Evolutionary conservation across 768 basidiomycete genomes (phyloP), one percentile per base, ranked within the genome.

Genomic region (Gelatoporia subvermispora): DNA sequence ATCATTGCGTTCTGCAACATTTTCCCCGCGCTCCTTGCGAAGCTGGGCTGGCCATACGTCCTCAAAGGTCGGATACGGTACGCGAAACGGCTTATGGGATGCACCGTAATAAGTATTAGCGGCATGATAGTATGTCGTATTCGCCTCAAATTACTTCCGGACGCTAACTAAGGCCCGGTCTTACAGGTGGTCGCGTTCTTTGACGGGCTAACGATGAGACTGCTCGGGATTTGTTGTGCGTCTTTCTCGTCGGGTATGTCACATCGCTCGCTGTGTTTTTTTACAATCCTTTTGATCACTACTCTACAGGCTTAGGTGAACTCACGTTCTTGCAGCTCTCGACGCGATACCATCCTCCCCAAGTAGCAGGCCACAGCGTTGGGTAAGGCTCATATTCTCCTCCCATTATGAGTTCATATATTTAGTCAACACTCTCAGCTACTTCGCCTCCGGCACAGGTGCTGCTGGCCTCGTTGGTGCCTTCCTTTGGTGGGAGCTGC

Each of bases 1-100:
- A 82, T 98, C 47, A 92, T 98, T 45, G 82, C 87, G 0, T 93
- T 98, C 63, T 94, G 89, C 70, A 98, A 98, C 65, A 96, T 99
- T 47, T 79, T 87, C 11, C 94, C 95, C 0, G 81, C 91, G 0
- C 69, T 98, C 2, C 63, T 84, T 0, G 92, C 90, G 17, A 98
- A 97, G 68, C 71, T 96, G 3, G 85, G 82, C 8, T 98, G 94
- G 85, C 93, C 95, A 0, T 94, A 97, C 60, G 55, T 97, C 16
- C 74, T 93, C 39, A 88, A 84, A 59, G 95, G 95, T 0, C 74
- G 79, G 51, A 88, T 97, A 68, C 76, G 84, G 48, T 99, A 99
- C 64, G 71, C 72, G 1, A 78, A 75, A 45, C 78, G 95, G 21
- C 64, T 98, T 20, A 50, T 80, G 2, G 83, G 85, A 34, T 97